Base-by-base conservation (phyloP, 2,329 filamentous ascomycete species). In the Salinomyces thailandicus region DNA sequence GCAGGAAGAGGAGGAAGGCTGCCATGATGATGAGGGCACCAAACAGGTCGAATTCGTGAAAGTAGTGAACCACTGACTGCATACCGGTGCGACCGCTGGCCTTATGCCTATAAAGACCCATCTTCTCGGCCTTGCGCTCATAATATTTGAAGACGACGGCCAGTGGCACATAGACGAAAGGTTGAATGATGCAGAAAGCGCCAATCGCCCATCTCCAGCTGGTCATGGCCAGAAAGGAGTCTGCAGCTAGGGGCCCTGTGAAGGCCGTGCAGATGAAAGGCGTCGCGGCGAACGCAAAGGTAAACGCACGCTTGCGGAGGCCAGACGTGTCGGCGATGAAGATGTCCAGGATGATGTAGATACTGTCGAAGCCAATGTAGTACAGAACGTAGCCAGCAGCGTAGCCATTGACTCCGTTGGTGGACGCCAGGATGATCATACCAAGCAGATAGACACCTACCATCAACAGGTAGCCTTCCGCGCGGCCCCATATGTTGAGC, bases 1-100 rank as follows among this genome's bases (percentile, higher is more conserved):
- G 68, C n/a, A 85, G 62, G 51, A 85, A 75, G 8, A 83, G 59
- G 0, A 72, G 66, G 46, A 81, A 71, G 1, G 77, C 79, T 2
- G 60, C 46, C 15, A 45, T 45, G 19, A 58, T 43, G 5, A 58
- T 36, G 37, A 56, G 30, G 26, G 47, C 41, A 20, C 55, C 53
- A 13, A 53, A 19, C 27, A 55, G 2, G 33, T 56, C 55, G 36
- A 58, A 58, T 31, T 58, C 47, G 18, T 50, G 43, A 3, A 50
- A 43, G 41, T 56, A 57, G 39, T 54, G 45, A 12, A 42, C 19
- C 24, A 53, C 18, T 0, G 48, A 53, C 20, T 55, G 46, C 16
- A 35, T 13, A 7, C 36, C 38, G 2, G 46, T 50, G 9, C 54
- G 44, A 9, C 47, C 48, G 29, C 45, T 50, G 4, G 42, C 18